Evolutionary conservation across 805 yeast genomes (phyloP), one percentile per base, ranked within the genome.

Genomic region (Candida saitoana): DNA sequence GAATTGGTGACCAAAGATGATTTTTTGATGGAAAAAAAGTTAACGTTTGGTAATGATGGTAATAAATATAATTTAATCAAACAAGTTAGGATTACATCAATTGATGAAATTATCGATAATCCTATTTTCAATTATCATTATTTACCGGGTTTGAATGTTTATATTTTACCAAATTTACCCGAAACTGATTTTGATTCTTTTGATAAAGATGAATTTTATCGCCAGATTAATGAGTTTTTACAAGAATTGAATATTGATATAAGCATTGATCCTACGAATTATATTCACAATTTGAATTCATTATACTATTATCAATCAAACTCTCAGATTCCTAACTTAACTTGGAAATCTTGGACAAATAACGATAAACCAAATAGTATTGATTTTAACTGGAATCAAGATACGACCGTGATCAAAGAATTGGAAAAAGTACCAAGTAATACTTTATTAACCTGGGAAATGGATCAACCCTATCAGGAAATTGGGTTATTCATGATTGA

Each of bases 401-500:
- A 36, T 4, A 43, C 41, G 20, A 34, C 51, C 11, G 39, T 45
- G 11, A 19, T 54, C 18, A 44, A 43, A 18, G 40, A 43, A 18
- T 11, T 24, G n/a, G 18, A 24, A 11, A 36, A 36, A 25, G 16
- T 24, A 4, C 12, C 39, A 4, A 29, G 22, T 25, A 24, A 25
- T 17, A 16, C 22, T 11, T 14, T 17, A 25, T 29, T 34, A 9
- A 18, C 37, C 14, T 36, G 38, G 38, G 5, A 22, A 14, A 20
- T 24, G 15, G 32, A 38, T 12, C 45, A 38, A 7, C 20, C 29
- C n/a, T 47, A 50, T 18, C 59, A 59, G 20, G 74, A 70, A 45
- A 46, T 67, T 5, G 75, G 74, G 1, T 47, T 70, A 9, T 70
- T 70, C 47, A 41, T 57, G 19, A 34, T 58, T 4, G 67, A 65